Evolutionary conservation across 306 rosid genomes (phyloP).

Genomic region (Corylus avellana): DNA sequence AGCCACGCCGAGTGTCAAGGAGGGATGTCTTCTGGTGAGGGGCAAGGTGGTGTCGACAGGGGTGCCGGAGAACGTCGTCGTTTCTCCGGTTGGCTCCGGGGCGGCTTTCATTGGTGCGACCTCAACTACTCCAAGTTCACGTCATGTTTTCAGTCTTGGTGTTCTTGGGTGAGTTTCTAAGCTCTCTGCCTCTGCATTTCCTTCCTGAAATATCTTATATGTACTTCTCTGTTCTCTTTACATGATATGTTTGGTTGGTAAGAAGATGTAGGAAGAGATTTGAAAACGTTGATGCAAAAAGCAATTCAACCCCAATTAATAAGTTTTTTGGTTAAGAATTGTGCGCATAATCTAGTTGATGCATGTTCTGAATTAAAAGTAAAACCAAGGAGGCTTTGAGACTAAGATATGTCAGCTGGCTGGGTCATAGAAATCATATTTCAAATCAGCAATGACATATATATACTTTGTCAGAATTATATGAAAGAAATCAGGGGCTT

Average conservation of each 20-base stretch:
- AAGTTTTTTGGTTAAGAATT: no score
- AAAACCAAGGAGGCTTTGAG: no score
- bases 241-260: neutral
- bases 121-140: constrained; percentile 37
- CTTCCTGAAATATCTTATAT: neutral
- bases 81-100: constrained; percentile 36
- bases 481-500: no score
- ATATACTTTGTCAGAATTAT: no score
- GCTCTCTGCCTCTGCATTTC: neutral
- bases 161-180: constrained; percentile 45
- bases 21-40: constrained; percentile 49
- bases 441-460: no score
- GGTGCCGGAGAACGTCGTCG: constrained; percentile 52
- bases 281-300: no score
- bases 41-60: constrained; percentile 40
- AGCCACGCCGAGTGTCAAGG: constrained; percentile 40
- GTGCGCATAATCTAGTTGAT: no score
- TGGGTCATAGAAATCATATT: no score
- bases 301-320: no score
- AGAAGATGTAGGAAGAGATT: neutral
- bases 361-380: no score
- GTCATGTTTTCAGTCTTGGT: constrained; percentile 64
- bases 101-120: constrained; percentile 68
- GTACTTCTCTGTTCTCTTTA: neutral
- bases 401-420: no score